These are phyloP conservation scores for Tuber indicum DNA, from an alignment of 495 filamentous ascomycete species.

Conservation along the genomic window DNA sequence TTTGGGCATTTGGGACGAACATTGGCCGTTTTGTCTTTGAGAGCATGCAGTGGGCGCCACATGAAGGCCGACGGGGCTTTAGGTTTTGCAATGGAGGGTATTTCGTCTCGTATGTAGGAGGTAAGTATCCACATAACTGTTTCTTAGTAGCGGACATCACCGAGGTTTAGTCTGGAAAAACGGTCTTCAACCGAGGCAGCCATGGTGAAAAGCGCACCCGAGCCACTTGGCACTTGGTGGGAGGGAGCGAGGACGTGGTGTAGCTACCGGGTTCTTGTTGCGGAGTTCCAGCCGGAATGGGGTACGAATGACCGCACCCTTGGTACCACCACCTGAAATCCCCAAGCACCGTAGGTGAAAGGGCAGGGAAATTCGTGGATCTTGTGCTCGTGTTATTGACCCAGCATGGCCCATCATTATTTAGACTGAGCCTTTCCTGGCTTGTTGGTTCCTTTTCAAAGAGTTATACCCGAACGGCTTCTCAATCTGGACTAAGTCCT, in stretches of 20 bases:
- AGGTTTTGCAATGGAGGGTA: not conserved
- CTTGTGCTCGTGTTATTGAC: not conserved
- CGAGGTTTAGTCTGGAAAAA: not conserved
- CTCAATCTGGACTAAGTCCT: not conserved
- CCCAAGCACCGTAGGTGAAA: not conserved
- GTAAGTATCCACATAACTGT: not conserved
- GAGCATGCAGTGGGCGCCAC: not conserved
- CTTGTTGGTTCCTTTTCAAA: not conserved
- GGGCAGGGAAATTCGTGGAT: not conserved
- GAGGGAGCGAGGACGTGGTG: not conserved
- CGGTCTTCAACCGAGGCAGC: not conserved
- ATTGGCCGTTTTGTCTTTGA: not conserved
- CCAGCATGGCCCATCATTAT: not conserved
- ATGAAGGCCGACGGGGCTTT: not conserved
- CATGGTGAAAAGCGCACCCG: not conserved
- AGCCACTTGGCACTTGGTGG: not conserved
- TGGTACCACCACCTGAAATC: not conserved
- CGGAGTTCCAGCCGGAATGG: constrained; percentile 1
- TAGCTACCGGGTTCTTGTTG: not conserved
- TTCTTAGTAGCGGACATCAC: not conserved
- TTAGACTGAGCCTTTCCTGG: not conserved
- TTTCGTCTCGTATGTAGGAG: not conserved
- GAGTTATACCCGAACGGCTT: not conserved
- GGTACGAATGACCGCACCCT: not conserved
- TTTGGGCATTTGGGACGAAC: not conserved